Evolutionary conservation across 2,329 filamentous ascomycete species (phyloP), one percentile per base, ranked within the genome.

Genomic region (Ophiostoma novo-ulmi): DNA sequence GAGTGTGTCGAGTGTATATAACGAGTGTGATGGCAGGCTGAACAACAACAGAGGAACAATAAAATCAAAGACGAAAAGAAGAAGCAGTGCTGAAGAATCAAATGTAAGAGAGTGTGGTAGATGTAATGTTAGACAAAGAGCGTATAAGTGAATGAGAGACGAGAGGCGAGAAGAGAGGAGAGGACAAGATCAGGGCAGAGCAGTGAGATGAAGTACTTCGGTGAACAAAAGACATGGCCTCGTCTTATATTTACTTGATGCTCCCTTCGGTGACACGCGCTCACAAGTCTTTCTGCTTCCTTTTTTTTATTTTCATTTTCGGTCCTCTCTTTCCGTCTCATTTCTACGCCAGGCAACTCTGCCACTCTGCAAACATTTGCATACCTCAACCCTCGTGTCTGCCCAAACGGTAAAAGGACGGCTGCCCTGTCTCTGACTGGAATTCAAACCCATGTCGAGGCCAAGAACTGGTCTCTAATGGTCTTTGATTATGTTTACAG

Each of bases 361-460:
- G 10, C 8, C 10, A 22, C 41, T 22, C 68, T 70, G 69, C 61
- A 65, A 31, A 31, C 31, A 31, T 31, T 31, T 39, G 10, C 63
- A 13, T 65, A 7, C 63, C 35, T 14, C 58, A 13, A 4, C 8
- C 35, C 36, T 22, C 63, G 55, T 63, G 26, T 63, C 26, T 55
- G 22, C 26, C 63, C 14, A 41, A 22, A 11, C 63, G 52, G 26
- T 35, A 65, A 39, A 39, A 38, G 36, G 36, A 65, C 63, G 63
- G 11, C 58, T 65, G 63, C 36, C 63, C 35, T 65, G 63, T 65
- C 63, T 65, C 63, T 65, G 35, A n/a, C 63, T 65, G 63, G 63
- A 38, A 65, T 65, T 22, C 63, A 65, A 39, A 22, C 63, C 63
- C 63, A 65, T 39, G 63, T 64, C 61, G 13, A 64, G 61, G 61